Conservation (phyloP, 805 yeast species). For the Hanseniaspora osmophila region DNA sequence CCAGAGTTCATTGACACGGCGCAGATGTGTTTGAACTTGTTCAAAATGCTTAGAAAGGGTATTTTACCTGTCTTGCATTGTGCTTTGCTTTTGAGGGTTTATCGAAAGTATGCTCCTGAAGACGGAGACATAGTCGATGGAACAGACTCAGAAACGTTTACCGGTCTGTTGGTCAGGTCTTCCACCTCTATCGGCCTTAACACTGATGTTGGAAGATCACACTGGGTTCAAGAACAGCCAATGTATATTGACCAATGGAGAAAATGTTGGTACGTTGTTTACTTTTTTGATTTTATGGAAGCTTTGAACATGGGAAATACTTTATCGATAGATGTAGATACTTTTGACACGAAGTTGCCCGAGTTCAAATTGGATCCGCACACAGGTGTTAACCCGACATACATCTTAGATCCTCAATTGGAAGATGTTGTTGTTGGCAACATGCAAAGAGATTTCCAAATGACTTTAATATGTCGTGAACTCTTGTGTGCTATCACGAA, state of each 20-base stretch:
- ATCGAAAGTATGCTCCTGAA: constrained; percentile 37
- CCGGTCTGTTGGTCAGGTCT: constrained; percentile 40
- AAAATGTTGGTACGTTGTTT: constrained; percentile 43
- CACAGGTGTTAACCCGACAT: constrained; percentile 22
- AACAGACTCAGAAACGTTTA: constrained; percentile 33
- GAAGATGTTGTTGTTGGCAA: constrained; percentile 29
- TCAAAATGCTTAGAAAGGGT: constrained; percentile 33
- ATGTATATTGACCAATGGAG: constrained; percentile 33
- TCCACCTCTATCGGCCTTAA: constrained; percentile 43
- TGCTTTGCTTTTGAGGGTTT: constrained; percentile 36
- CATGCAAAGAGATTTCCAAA: constrained; percentile 19
- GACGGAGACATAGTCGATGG: constrained; percentile 43
- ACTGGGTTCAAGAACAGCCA: constrained; percentile 13
- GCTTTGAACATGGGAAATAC: constrained; percentile 37
- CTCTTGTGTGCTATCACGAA: constrained; percentile 28
- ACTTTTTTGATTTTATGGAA: constrained; percentile 32
- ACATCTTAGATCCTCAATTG: constrained; percentile 24
- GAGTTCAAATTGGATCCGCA: constrained; percentile 18
- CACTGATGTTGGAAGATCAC: constrained; percentile 35
- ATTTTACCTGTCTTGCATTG: constrained; percentile 41
- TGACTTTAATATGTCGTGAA: constrained; percentile 20
- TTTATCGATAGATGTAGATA: constrained; percentile 23
- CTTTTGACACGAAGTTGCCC: constrained; percentile 42
- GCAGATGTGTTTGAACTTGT: constrained; percentile 40
- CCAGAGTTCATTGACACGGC: constrained; percentile 34